A percentile compares a stretch with the other conserved stretches of the same genome.
These are phyloP conservation scores for Amauroascus verrucosus DNA, from an alignment of 2,329 filamentous ascomycete genomes.

Conservation along the genomic window DNA sequence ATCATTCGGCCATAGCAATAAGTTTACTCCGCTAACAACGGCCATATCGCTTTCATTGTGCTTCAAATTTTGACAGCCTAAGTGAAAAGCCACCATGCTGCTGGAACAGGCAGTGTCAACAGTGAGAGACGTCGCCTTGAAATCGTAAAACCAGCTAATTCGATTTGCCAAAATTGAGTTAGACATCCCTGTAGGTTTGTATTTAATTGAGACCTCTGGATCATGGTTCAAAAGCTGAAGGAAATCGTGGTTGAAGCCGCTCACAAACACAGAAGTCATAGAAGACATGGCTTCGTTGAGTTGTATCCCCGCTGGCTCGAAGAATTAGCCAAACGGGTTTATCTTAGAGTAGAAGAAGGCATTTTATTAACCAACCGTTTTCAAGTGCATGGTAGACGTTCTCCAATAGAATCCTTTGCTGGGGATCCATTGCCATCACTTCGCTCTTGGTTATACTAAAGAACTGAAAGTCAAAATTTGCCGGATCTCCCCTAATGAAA, in stretches of 20 bases:
- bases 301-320: constrained; percentile 15
- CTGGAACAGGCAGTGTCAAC: constrained; percentile 24
- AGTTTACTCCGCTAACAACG: constrained; percentile 13
- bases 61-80: constrained; percentile 20
- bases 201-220: constrained; percentile 12
- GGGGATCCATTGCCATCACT: constrained; percentile 17
- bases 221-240: constrained; percentile 12
- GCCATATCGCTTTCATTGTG: constrained; percentile 16
- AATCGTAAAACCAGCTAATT: constrained; percentile 24
- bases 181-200: constrained; percentile 17
- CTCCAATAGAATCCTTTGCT: constrained; percentile 17
- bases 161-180: constrained; percentile 21
- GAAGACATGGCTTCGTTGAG: constrained; percentile 16
- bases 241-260: constrained; percentile 17
- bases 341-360: neutral
- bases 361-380: constrained; percentile 12
- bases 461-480: constrained; percentile 15
- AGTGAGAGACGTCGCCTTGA: constrained; percentile 20
- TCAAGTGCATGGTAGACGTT: constrained; percentile 18
- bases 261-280: constrained; percentile 16
- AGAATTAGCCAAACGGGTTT: neutral
- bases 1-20: constrained; percentile 8
- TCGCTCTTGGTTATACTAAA: constrained; percentile 15
- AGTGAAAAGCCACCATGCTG: constrained; percentile 22
- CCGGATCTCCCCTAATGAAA: constrained; percentile 13